Base-by-base conservation (phyloP, 257 asterid species). In the Przewalskia tangutica region DNA sequence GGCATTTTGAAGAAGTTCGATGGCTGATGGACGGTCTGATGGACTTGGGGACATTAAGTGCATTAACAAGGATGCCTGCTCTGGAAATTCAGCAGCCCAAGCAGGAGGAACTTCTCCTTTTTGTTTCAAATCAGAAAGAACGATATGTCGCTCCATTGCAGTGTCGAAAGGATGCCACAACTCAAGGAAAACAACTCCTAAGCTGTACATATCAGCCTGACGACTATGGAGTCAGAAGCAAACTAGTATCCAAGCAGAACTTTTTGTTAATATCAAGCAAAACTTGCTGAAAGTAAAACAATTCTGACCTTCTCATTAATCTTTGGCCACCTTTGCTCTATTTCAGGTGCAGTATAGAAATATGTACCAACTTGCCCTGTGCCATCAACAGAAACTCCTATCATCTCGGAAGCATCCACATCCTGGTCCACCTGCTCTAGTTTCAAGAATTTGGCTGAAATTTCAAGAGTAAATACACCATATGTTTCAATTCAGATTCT, bases 321-420 rank as follows among this genome's bases (percentile, higher is more conserved):
- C 93, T 92, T 95, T 85, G 99, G 98, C 99, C 97, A 94, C 81
- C 94, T 94, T 86, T 94, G 97, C 89, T 94, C 98, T 88, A 94
- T 92, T 86, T 94, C 99, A 36, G 98, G 97, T 81, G 99, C 98
- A 82, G 99, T 94, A 91, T 95, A 94, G 87, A 95, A 95, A 84
- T 94, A 95, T 54, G 99, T 94, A 79, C 99, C 98, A 80, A 95
- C 90, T 89, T 91, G 98, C 77, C 98, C 98, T 79, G 99, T 94
- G 82, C 99, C 97, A 84, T 95, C 98, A 77, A 89, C 66, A 63
- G 99, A 95, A 60, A 85, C 84, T 87, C 98, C 97, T 77, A 89
- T 82, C 56, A 89, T 88, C 84, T 94, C 99, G 14, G 86, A 84
- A 55, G 88, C 89, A 88, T 95, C 98, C 73, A 88, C 82, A 71